Percentiles rank a stretch among this genome's conserved stretches.
phyloP scores from a whole-genome alignment of 495 filamentous ascomycete species.

The Aspergillus ellipticus region DNA sequence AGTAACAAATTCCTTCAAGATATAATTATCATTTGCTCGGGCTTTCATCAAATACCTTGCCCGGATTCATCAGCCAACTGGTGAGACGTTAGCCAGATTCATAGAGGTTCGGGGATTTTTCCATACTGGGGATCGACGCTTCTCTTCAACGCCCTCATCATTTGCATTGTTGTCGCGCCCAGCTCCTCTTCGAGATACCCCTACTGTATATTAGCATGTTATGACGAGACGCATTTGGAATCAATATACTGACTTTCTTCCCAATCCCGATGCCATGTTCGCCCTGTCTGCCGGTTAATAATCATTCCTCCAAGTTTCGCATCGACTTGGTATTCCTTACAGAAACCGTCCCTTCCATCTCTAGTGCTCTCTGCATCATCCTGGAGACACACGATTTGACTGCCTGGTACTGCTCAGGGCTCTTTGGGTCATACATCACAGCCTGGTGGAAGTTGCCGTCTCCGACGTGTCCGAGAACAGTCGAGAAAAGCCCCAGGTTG shows the following conservation, averaged over 20 bases:
- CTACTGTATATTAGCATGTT: background rate
- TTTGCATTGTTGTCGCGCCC: conserved; percentile 65
- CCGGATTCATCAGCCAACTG: conserved; percentile 77
- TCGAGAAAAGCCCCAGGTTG: conserved; percentile 73
- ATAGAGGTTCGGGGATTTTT: background rate
- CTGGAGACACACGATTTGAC: conserved; percentile 74
- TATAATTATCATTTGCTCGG: background rate
- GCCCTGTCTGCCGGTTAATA: conserved; percentile 35
- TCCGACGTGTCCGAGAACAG: conserved; percentile 75
- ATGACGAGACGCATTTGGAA: background rate
- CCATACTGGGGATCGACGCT: conserved; percentile 63
- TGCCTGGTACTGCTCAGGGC: conserved; percentile 49
- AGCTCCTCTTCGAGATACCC: conserved; percentile 65
- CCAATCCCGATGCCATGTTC: conserved; percentile 83
- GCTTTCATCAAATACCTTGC: conserved; percentile 48
- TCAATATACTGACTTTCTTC: conserved; percentile 57
- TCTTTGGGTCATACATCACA: conserved; percentile 66
- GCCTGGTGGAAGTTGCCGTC: conserved; percentile 89
- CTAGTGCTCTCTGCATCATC: conserved; percentile 77
- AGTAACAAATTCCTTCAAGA: no score
- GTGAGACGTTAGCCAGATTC: background rate
- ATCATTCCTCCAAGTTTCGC: no score
- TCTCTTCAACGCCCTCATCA: conserved; percentile 77
- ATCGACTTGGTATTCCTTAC: conserved; percentile 11
- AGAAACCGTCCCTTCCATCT: conserved; percentile 75